phyloP scores from a whole-genome alignment of 768 basidiomycete species.

The Leucosporidium creatinivorum region DNA sequence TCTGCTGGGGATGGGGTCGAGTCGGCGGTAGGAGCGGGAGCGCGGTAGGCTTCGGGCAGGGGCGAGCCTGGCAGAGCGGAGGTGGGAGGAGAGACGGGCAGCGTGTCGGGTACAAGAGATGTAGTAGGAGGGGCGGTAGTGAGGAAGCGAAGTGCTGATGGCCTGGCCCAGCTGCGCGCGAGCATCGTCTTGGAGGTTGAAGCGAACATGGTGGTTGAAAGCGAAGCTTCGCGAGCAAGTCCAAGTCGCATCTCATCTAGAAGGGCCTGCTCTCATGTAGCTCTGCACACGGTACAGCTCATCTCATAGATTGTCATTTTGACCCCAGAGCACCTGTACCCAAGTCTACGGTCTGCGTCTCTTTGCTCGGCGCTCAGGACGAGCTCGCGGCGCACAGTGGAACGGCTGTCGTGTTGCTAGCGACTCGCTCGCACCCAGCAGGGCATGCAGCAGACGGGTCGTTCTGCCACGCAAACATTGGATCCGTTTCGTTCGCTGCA shows the following conservation, averaged over 20 bases:
- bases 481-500: neutral
- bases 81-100: neutral
- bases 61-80: neutral
- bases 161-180: too few species aligned
- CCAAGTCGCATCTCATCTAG: too few species aligned
- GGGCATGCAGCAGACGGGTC: neutral
- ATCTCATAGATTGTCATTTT: too few species aligned
- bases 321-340: too few species aligned
- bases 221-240: too few species aligned
- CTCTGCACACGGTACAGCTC: too few species aligned
- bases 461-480: neutral
- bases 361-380: too few species aligned
- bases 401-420: too few species aligned
- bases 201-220: neutral
- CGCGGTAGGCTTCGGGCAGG: conserved; percentile 26
- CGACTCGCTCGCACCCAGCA: neutral
- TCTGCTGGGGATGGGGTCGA: neutral
- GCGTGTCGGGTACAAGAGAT: neutral
- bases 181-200: neutral
- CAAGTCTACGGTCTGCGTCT: too few species aligned
- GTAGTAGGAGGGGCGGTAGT: too few species aligned
- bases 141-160: too few species aligned
- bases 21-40: neutral
- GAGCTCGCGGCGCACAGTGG: too few species aligned
- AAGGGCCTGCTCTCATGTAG: neutral